Percentiles rank a stretch among this genome's conserved stretches.
These are phyloP conservation scores for Gymnopilus dilepis DNA, from an alignment of 768 basidiomycete genomes.

Conservation along the genomic window DNA sequence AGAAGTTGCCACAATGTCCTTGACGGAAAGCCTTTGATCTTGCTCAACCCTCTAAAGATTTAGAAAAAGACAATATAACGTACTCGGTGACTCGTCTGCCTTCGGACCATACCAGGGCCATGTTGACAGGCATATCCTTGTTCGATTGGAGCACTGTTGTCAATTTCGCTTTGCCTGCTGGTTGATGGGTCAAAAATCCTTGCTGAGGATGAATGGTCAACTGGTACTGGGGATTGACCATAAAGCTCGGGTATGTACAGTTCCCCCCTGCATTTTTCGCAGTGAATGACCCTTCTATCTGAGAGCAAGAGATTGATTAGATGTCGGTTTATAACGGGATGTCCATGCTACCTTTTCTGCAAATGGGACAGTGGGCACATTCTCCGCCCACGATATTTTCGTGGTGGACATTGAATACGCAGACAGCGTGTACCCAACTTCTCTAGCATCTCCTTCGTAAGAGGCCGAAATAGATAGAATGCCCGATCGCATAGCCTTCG, in stretches of 20 bases:
- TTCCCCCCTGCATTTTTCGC: slow-evolving; percentile 86
- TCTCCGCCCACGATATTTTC: slow-evolving; percentile 53
- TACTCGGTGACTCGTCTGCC: slow-evolving; percentile 80
- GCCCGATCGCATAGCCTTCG: slow-evolving; percentile 39
- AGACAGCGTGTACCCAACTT: slow-evolving; percentile 72
- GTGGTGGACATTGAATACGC: slow-evolving; percentile 52
- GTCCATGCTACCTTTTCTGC: slow-evolving; percentile 39
- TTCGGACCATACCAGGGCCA: slow-evolving; percentile 74
- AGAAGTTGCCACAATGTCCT: slow-evolving; percentile 73
- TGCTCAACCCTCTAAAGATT: neutral
- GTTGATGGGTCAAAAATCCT: slow-evolving; percentile 1
- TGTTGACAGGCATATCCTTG: slow-evolving; percentile 74
- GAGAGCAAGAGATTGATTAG: neutral
- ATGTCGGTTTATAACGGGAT: neutral
- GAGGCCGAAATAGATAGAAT: slow-evolving; percentile 62
- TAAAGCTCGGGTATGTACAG: slow-evolving; percentile 76
- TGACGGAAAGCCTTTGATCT: slow-evolving; percentile 55
- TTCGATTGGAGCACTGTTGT: slow-evolving; percentile 57
- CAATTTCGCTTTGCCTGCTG: slow-evolving; percentile 38
- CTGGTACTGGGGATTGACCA: slow-evolving; percentile 90
- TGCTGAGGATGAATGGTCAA: slow-evolving; percentile 55
- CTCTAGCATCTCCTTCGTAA: slow-evolving; percentile 67
- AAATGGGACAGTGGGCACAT: slow-evolving; percentile 42
- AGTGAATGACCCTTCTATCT: slow-evolving; percentile 70
- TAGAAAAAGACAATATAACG: slow-evolving; percentile 35